Evolutionary conservation across 2,329 filamentous ascomycete genomes (phyloP).

Genomic region (Verruconis gallopava): DNA sequence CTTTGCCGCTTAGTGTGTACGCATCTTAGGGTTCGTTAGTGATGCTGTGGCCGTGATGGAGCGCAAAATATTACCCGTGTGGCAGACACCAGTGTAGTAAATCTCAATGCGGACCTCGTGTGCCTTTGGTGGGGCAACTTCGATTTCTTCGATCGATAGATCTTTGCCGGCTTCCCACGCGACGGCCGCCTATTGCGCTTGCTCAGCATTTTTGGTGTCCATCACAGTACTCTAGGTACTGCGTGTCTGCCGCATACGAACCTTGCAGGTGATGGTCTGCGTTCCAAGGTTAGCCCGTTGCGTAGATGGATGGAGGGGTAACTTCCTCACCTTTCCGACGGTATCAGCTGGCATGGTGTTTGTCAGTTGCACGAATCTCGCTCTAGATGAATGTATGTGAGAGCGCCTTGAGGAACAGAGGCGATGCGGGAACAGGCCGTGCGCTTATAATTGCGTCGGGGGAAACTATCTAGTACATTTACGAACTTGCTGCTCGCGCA

Average conservation of each 20-base stretch:
- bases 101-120: slow-evolving; percentile 96
- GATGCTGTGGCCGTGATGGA: background rate
- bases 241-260: slow-evolving; percentile 86
- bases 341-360: slow-evolving; percentile 44
- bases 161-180: slow-evolving; percentile 94
- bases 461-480: no score
- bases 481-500: no score
- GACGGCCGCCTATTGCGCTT: slow-evolving; percentile 57
- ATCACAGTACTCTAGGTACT: slow-evolving; percentile 78
- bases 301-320: slow-evolving; percentile 4
- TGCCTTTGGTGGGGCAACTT: slow-evolving; percentile 77
- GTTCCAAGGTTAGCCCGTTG: slow-evolving; percentile 8
- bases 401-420: no score
- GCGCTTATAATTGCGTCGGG: no score
- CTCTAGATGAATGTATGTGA: no score
- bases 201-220: slow-evolving; percentile 43
- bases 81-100: slow-evolving; percentile 96
- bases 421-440: no score
- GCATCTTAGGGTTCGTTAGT: slow-evolving; percentile 29
- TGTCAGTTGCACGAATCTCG: no score
- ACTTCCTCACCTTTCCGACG: slow-evolving; percentile 38
- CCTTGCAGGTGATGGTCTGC: slow-evolving; percentile 87
- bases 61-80: slow-evolving; percentile 58
- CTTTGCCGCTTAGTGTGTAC: slow-evolving; percentile 66
- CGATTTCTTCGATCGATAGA: slow-evolving; percentile 78